Base-by-base conservation (phyloP, 352 stramenopile species). In the Pythium scleroteichum region DNA sequence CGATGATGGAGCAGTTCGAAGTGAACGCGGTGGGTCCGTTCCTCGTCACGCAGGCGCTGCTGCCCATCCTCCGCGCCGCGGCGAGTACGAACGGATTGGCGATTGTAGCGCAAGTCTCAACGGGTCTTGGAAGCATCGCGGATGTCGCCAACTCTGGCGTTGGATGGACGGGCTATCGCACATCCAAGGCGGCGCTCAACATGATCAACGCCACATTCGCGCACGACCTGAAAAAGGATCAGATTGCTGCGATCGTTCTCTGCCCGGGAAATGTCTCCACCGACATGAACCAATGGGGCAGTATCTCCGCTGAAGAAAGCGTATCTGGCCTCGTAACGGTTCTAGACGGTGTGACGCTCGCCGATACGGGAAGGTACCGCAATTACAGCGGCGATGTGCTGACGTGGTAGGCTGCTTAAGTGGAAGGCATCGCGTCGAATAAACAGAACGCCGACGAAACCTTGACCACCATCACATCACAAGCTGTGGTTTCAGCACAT, bases 11-110 rank as follows among this genome's bases (percentile, higher is more conserved):
- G 16, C 71, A 91, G 24, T 85, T 93, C 38, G 76, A 93, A 54
- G 76, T 91, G 19, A 94, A 92, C 69, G 58, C 71, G 4, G 66
- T 94, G 3, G 85, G 82, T 6, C 75, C 77, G 22, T 83, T 91
- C 45, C 68, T 87, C 27, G 73, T 79, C 62, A 78, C 78, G 26
- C 75, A 76, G 38, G 75, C 81, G 7, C 66, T 90, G 24, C 63
- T 88, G 51, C 71, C 76, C 20, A 85, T 83, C 51, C 58, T 90
- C 17, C 49, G 63, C 3, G 65, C 84, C 13, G 78, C 76, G 0
- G 76, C 70, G 22, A 42, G 69, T 12, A 29, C 51, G 7, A 73
- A 49, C n/a, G 78, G 69, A 7, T 14, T 59, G 13, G 74, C 78
- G 10, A 79, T 85, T 35, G 83, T 84, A 13, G 38, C 17, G 13